Evolutionary conservation across 1,284 basidiomycete species (phyloP).

Genomic region (Ganoderma leucocontextum): DNA sequence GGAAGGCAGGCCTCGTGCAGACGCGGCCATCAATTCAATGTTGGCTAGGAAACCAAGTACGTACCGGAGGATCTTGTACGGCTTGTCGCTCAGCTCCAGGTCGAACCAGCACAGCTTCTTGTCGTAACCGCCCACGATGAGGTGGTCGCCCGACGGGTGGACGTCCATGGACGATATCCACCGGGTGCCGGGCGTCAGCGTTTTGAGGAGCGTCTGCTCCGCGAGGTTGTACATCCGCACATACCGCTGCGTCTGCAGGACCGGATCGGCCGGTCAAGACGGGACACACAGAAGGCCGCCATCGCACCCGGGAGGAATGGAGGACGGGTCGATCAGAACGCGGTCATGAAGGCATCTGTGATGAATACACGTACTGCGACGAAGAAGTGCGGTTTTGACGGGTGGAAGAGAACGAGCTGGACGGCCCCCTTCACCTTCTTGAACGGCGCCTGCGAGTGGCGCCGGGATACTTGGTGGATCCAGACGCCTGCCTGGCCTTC

Average conservation of each 20-base stretch:
- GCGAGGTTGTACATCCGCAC: slow-evolving; percentile 95
- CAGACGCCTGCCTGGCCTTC: slow-evolving; percentile 78
- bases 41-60: slow-evolving; percentile 24
- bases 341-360: background rate
- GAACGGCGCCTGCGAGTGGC: slow-evolving; percentile 98
- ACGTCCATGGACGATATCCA: slow-evolving; percentile 99
- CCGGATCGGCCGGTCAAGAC: background rate
- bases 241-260: slow-evolving; percentile 88
- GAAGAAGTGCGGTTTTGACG: slow-evolving; percentile 94
- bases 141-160: slow-evolving; percentile 94
- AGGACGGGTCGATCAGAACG: slow-evolving; percentile 6
- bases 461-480: slow-evolving; percentile 94
- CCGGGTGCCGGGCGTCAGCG: slow-evolving; percentile 89
- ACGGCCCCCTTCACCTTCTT: slow-evolving; percentile 91
- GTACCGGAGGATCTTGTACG: slow-evolving; percentile 94
- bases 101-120: slow-evolving; percentile 99
- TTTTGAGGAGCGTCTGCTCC: slow-evolving; percentile 93
- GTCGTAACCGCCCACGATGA: slow-evolving; percentile 98
- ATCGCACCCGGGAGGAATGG: slow-evolving; percentile 11
- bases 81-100: slow-evolving; percentile 93
- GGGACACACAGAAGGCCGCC: background rate
- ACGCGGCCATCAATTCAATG: background rate
- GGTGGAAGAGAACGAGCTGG: slow-evolving; percentile 95
- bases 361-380: slow-evolving; percentile 78
- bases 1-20: background rate